phyloP scores from a whole-genome alignment of 805 yeast species.

The Starmera amethionina region DNA sequence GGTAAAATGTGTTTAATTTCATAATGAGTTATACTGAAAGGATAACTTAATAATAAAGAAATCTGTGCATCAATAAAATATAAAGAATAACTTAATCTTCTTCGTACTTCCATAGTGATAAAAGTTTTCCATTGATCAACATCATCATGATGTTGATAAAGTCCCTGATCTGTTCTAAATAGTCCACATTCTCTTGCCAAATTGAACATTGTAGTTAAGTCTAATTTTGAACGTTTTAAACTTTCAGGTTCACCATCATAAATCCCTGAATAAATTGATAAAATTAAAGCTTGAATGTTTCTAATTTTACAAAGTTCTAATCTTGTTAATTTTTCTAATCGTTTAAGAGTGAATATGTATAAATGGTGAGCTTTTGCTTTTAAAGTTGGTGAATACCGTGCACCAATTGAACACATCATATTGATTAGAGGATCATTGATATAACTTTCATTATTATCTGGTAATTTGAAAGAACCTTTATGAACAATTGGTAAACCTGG shows the following conservation, averaged over 20 bases:
- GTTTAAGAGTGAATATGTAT: neutral
- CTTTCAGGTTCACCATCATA: neutral
- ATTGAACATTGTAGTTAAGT: neutral
- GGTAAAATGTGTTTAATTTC: neutral
- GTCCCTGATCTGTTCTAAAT: neutral
- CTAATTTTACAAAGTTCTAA: neutral
- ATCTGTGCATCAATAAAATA: neutral
- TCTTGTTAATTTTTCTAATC: neutral
- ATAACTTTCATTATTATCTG: neutral
- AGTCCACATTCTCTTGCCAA: neutral
- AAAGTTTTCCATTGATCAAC: neutral
- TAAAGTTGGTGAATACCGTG: neutral
- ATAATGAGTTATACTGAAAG: neutral
- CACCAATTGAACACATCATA: neutral
- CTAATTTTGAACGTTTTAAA: neutral
- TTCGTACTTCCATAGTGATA: neutral
- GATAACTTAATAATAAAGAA: neutral
- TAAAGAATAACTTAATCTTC: neutral
- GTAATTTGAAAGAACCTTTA: constrained; percentile 2
- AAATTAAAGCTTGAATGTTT: neutral
- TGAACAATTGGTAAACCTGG: constrained; percentile 7
- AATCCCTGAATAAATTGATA: neutral
- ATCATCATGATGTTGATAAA: neutral
- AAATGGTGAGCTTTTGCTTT: neutral
- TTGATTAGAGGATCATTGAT: neutral